These are phyloP conservation scores for Geotrichum reessii DNA, from an alignment of 1,139 yeast genomes.

Conservation along the genomic window DNA sequence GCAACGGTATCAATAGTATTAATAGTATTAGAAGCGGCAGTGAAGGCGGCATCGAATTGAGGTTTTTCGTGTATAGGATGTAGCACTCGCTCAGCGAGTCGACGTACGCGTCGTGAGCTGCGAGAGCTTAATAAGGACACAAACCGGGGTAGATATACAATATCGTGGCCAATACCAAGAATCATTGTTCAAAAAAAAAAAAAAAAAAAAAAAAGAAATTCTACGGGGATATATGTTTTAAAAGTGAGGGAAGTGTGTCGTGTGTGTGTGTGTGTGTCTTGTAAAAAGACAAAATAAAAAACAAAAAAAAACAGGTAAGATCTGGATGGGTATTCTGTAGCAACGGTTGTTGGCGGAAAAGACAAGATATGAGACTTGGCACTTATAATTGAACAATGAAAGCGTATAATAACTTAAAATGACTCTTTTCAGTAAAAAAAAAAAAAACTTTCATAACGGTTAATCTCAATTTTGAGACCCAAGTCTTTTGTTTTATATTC, in stretches of 20 bases:
- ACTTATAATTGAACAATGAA: too few relatives aligned
- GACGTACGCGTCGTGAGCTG: constrained; percentile 33
- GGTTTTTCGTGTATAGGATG: constrained; percentile 48
- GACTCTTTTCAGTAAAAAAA: not conserved
- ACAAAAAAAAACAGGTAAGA: too few relatives aligned
- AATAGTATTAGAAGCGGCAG: not conserved
- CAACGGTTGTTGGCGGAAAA: too few relatives aligned
- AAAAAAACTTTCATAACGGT: not conserved
- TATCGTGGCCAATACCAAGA: constrained; percentile 59
- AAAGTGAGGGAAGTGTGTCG: too few relatives aligned
- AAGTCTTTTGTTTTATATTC: too few relatives aligned
- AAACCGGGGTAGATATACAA: constrained; percentile 50
- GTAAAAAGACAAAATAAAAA: too few relatives aligned
- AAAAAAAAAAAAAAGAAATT: too few relatives aligned
- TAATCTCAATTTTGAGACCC: too few relatives aligned
- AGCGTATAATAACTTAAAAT: not conserved
- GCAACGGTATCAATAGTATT: not conserved
- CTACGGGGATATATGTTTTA: too few relatives aligned
- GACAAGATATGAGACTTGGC: too few relatives aligned
- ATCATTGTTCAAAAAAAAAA: constrained; percentile 20
- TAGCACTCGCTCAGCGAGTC: constrained; percentile 48
- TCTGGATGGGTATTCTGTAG: too few relatives aligned
- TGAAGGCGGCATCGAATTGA: constrained; percentile 28
- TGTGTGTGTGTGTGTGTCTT: too few relatives aligned
- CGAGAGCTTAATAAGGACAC: constrained; percentile 37